A percentile compares a stretch with the other conserved stretches of the same genome.
Evolutionary conservation across 2,329 filamentous ascomycete species (phyloP).

Genomic region (Alternaria gaisen): DNA sequence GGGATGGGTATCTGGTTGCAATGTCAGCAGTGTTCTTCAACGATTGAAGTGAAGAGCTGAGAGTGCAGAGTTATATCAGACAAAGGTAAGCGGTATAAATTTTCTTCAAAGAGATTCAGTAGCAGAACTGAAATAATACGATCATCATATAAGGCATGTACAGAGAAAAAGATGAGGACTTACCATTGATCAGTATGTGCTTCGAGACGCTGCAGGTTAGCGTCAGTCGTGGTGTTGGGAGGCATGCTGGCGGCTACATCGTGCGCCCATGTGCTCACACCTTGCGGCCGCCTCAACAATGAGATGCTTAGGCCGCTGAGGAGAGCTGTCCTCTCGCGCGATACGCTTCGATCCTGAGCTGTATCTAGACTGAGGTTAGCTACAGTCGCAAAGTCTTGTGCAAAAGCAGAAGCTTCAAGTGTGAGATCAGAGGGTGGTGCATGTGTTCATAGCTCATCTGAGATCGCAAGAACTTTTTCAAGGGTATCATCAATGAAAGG

Average conservation of each 20-base stretch:
- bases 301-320: not conserved
- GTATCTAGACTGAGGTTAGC: slow-evolving; percentile 32
- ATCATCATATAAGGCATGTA: slow-evolving; percentile 44
- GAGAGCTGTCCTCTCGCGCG: not conserved
- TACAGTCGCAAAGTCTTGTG: slow-evolving; percentile 15
- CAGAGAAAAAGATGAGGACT: slow-evolving; percentile 13
- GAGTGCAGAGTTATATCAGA: slow-evolving; percentile 52
- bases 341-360: not conserved
- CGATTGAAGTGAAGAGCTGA: slow-evolving; percentile 1
- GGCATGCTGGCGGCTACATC: not conserved
- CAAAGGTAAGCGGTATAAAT: slow-evolving; percentile 66
- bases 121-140: slow-evolving; percentile 68
- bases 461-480: slow-evolving; percentile 64
- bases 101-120: slow-evolving; percentile 68
- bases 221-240: not conserved
- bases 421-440: slow-evolving; percentile 66
- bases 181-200: slow-evolving; percentile 15
- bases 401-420: slow-evolving; percentile 16
- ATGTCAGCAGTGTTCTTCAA: slow-evolving; percentile 28
- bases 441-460: slow-evolving; percentile 67
- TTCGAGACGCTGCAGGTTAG: not conserved
- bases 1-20: slow-evolving; percentile 3
- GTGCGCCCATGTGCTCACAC: not conserved
- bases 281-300: not conserved
- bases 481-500: slow-evolving; percentile 61